Conservation (phyloP, 768 basidiomycete genomes). For the Lactarius vividus region DNA sequence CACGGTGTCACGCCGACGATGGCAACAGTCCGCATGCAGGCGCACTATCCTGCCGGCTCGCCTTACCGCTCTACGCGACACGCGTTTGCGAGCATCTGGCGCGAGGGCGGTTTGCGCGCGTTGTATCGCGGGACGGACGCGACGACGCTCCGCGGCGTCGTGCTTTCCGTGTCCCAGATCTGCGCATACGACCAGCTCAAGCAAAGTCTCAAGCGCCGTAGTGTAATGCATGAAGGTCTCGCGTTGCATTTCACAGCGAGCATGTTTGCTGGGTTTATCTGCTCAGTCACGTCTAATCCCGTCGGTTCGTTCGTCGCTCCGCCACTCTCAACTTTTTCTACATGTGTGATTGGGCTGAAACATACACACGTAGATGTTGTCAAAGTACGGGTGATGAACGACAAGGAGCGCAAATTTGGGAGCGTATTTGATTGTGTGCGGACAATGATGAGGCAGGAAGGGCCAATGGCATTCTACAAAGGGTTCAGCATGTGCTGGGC, state of each 20-base stretch:
- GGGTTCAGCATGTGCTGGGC: conserved; percentile 44
- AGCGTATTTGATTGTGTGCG: conserved; percentile 35
- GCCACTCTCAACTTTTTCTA: background rate
- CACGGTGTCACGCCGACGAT: background rate
- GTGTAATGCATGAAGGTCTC: conserved; percentile 37
- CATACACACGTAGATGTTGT: conserved; percentile 33
- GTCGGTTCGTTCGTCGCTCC: conserved; percentile 31
- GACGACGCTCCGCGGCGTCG: conserved; percentile 37
- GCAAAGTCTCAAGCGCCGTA: conserved; percentile 35
- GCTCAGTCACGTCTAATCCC: conserved; percentile 39
- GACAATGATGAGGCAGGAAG: conserved; percentile 34
- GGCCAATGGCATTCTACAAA: conserved; percentile 37
- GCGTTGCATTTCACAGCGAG: conserved; percentile 36
- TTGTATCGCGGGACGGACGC: conserved; percentile 37
- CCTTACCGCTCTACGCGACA: conserved; percentile 36
- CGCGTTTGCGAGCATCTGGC: conserved; percentile 35
- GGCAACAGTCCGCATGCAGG: conserved; percentile 38
- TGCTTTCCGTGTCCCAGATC: conserved; percentile 38
- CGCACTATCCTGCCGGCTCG: conserved; percentile 36
- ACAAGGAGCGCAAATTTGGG: conserved; percentile 34
- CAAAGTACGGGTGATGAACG: conserved; percentile 41
- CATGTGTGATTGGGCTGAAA: background rate
- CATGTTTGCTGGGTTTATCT: conserved; percentile 38
- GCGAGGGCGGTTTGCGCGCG: conserved; percentile 33
- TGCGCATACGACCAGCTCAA: conserved; percentile 40